Conservation (phyloP, 2,329 filamentous ascomycete species). For the Kalaharituber pfeilii region DNA sequence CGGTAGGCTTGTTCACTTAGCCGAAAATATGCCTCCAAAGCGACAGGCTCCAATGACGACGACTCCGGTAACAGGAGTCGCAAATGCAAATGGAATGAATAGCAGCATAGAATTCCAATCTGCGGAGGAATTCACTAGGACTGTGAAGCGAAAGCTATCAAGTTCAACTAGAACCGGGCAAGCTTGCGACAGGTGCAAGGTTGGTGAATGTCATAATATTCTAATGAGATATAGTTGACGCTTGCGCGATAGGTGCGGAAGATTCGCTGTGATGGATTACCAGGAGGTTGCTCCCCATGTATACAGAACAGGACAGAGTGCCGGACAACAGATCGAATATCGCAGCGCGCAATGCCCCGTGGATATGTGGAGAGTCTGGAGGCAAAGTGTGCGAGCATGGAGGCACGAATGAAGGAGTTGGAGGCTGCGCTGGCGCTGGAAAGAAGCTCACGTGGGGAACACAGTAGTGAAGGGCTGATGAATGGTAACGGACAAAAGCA, state of each 20-base stretch:
- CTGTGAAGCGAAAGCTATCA: slow-evolving; percentile 37
- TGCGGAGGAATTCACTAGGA: slow-evolving; percentile 29
- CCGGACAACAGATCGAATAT: slow-evolving; percentile 73
- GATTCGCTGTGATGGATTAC: slow-evolving; percentile 67
- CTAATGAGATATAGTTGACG: not conserved
- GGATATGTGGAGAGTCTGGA: slow-evolving; percentile 66
- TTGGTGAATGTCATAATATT: slow-evolving; percentile 27
- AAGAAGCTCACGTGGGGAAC: not conserved
- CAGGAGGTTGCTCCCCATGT: slow-evolving; percentile 69
- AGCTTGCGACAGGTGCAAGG: slow-evolving; percentile 79
- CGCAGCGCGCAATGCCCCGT: slow-evolving; percentile 58
- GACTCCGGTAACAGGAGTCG: not conserved
- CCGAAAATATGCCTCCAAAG: not conserved
- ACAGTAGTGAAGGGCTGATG: not conserved
- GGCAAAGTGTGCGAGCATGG: slow-evolving; percentile 37
- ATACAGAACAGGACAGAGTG: slow-evolving; percentile 58
- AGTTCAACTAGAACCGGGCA: slow-evolving; percentile 53
- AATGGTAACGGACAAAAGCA: not conserved
- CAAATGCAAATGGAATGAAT: not conserved
- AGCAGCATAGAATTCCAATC: slow-evolving; percentile 11
- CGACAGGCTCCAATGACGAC: not conserved
- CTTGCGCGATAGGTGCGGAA: slow-evolving; percentile 48
- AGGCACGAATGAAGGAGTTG: slow-evolving; percentile 48
- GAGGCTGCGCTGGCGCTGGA: slow-evolving; percentile 28
- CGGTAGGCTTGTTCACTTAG: no score